Evolutionary conservation across 768 basidiomycete genomes (phyloP).

Genomic region (Dacryopinax spathularia): DNA sequence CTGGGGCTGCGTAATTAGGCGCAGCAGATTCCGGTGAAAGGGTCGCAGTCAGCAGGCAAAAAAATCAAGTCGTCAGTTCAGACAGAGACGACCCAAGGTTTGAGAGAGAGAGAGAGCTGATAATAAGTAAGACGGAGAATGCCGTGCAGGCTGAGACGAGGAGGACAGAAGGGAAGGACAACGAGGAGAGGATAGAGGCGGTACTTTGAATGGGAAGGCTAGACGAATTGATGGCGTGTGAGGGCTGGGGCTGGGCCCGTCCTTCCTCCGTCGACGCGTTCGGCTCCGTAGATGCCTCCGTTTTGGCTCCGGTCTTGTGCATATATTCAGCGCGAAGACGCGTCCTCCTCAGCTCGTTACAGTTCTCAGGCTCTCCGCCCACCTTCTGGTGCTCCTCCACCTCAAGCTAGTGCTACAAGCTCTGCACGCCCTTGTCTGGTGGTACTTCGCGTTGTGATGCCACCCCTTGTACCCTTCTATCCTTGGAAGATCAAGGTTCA

Average conservation of each 20-base stretch:
- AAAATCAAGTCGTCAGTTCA: neutral
- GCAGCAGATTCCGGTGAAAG: neutral
- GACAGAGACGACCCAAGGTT: too few relatives aligned
- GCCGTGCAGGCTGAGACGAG: neutral
- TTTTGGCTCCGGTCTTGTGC: neutral
- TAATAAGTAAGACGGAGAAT: too few relatives aligned
- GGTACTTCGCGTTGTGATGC: too few relatives aligned
- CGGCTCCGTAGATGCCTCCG: neutral
- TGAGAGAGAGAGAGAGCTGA: too few relatives aligned
- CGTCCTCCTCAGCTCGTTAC: too few relatives aligned
- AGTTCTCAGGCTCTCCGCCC: too few relatives aligned
- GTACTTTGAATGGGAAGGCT: neutral
- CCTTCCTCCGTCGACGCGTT: neutral
- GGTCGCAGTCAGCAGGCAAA: neutral
- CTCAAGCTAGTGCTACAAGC: too few relatives aligned
- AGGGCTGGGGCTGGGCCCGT: neutral
- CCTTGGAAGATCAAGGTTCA: too few relatives aligned
- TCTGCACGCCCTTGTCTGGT: too few relatives aligned
- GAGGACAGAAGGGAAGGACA: neutral
- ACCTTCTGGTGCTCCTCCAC: too few relatives aligned
- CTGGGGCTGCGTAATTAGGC: neutral
- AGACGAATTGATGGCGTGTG: conserved; percentile 3
- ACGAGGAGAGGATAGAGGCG: neutral
- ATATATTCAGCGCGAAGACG: too few relatives aligned
- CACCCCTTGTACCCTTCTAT: too few relatives aligned